Evolutionary conservation across 495 filamentous ascomycete species (phyloP).

Genomic region (Pseudevernia furfuracea): DNA sequence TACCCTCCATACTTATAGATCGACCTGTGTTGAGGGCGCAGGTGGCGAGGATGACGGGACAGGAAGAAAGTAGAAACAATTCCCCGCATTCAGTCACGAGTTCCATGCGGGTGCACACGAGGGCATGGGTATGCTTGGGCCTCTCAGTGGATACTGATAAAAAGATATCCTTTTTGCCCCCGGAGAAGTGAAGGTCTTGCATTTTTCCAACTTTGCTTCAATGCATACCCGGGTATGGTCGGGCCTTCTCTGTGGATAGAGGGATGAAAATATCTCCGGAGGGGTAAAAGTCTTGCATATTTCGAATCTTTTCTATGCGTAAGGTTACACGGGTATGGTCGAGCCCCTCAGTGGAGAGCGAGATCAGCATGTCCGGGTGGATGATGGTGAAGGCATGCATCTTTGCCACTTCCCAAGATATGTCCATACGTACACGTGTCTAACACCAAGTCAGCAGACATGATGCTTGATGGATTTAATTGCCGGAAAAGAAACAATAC

Average conservation of each 20-base stretch:
- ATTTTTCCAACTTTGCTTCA: too few species aligned
- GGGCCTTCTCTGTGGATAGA: not conserved
- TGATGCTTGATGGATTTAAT: not conserved
- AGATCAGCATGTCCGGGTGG: not conserved
- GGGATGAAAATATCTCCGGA: not conserved
- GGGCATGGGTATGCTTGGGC: not conserved
- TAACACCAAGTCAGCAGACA: not conserved
- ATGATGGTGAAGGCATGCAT: not conserved
- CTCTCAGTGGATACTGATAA: not conserved
- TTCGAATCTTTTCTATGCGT: not conserved
- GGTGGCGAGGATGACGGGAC: not conserved
- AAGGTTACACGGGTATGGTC: not conserved
- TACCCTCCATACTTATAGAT: conserved; percentile 1
- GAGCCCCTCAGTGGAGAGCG: not conserved
- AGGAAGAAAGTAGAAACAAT: not conserved
- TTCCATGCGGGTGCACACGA: not conserved
- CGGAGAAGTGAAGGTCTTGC: not conserved
- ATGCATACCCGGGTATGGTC: not conserved
- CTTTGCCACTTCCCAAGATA: not conserved
- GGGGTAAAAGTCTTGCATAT: not conserved
- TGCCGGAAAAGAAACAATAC: not conserved
- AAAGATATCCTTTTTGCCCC: not conserved
- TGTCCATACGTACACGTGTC: not conserved
- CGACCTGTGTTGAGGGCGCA: not conserved
- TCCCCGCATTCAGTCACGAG: conserved; percentile 2